phyloP scores from a whole-genome alignment of 495 filamentous ascomycete genomes.

The Neurospora sp. region DNA sequence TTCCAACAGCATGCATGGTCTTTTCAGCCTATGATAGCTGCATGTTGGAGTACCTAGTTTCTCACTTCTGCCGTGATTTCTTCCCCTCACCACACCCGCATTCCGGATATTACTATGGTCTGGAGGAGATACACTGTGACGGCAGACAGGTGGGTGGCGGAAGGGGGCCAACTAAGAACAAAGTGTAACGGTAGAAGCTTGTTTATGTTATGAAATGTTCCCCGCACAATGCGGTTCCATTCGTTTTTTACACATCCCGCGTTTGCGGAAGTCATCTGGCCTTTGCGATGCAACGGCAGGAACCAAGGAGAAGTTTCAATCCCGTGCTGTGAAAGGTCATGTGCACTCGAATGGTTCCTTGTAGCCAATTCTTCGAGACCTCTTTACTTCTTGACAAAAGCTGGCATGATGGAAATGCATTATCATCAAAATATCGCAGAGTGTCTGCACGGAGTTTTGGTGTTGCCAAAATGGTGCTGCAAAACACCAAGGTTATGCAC shows the following conservation, averaged over 20 bases:
- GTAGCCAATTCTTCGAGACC: accelerated
- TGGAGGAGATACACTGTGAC: too few relatives aligned
- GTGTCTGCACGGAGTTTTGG: not conserved
- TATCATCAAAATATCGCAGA: accelerated
- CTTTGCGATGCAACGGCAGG: not conserved
- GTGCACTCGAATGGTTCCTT: accelerated
- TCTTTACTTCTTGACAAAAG: too few relatives aligned
- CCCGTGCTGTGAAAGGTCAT: not conserved
- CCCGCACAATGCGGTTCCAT: too few relatives aligned
- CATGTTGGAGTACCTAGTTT: not conserved
- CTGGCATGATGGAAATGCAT: not conserved
- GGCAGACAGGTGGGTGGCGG: too few relatives aligned
- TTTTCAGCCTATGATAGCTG: not conserved
- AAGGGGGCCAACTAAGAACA: too few relatives aligned
- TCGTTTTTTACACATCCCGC: not conserved
- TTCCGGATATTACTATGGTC: too few relatives aligned
- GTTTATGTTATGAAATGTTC: too few relatives aligned
- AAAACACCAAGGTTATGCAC: not conserved
- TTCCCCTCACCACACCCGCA: too few relatives aligned
- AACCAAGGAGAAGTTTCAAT: not conserved
- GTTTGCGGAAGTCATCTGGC: not conserved
- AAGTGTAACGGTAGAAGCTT: too few relatives aligned
- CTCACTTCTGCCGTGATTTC: too few relatives aligned
- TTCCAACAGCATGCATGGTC: not conserved
- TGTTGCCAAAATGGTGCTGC: not conserved